A percentile compares a stretch with the other conserved stretches of the same genome.
phyloP scores from a whole-genome alignment of 2,329 filamentous ascomycete genomes.

The Cryphonectria parasitica region DNA sequence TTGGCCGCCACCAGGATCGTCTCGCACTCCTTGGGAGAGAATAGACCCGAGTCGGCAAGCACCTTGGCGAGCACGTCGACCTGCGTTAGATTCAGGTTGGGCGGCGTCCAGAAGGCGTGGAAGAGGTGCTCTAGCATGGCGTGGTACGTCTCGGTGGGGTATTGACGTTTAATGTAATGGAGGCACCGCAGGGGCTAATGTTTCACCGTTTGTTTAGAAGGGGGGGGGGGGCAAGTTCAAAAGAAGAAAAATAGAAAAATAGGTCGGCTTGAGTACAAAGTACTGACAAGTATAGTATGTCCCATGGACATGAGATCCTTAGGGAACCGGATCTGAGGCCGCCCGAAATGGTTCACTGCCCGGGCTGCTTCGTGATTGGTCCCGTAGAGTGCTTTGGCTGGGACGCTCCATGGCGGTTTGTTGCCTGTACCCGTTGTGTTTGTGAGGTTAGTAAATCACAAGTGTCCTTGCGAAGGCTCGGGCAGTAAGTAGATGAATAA shows the following conservation, averaged over 20 bases:
- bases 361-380: slow-evolving; percentile 44
- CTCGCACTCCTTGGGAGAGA: slow-evolving; percentile 55
- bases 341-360: slow-evolving; percentile 43
- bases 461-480: background rate
- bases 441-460: slow-evolving; percentile 1
- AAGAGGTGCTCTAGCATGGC: slow-evolving; percentile 60
- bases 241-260: background rate
- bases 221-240: background rate
- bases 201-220: background rate
- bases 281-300: slow-evolving; percentile 46
- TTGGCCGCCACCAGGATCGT: slow-evolving; percentile 58
- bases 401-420: slow-evolving; percentile 72
- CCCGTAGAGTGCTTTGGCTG: slow-evolving; percentile 67
- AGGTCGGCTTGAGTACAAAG: background rate
- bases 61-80: slow-evolving; percentile 53
- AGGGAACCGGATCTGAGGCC: slow-evolving; percentile 44
- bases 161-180: slow-evolving; percentile 65
- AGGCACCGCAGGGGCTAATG: slow-evolving; percentile 64
- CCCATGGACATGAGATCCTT: slow-evolving; percentile 48
- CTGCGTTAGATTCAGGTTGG: slow-evolving; percentile 62
- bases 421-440: slow-evolving; percentile 56
- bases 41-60: slow-evolving; percentile 46
- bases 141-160: slow-evolving; percentile 54
- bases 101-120: slow-evolving; percentile 64
- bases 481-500: slow-evolving; percentile 26